Conservation (phyloP, 2,329 filamentous ascomycete species). For the Aureobasidium sp. region DNA sequence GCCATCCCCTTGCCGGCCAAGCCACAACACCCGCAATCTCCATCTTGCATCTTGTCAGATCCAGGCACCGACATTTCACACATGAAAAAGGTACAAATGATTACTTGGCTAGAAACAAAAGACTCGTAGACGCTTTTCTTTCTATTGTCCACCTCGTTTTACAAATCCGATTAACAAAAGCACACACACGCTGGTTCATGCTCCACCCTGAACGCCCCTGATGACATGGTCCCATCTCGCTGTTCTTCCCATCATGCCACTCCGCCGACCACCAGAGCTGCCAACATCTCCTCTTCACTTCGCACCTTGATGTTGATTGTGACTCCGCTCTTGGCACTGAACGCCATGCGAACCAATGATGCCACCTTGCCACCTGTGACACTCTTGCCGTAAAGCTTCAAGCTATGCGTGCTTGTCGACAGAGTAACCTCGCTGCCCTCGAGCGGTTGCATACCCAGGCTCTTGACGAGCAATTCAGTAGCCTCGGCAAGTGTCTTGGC, state of each 20-base stretch:
- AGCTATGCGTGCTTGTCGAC: slow-evolving; percentile 81
- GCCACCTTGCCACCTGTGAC: slow-evolving; percentile 84
- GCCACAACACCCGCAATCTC: neutral
- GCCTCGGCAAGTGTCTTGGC: slow-evolving; percentile 95
- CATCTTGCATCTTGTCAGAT: too few species aligned
- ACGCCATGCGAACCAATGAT: slow-evolving; percentile 85
- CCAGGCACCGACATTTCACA: too few species aligned
- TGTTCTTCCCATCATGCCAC: slow-evolving; percentile 58
- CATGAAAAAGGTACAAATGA: slow-evolving; percentile 19
- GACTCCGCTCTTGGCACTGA: slow-evolving; percentile 82
- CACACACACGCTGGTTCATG: slow-evolving; percentile 14
- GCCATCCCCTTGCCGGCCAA: neutral
- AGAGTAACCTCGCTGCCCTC: slow-evolving; percentile 90
- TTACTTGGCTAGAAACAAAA: neutral
- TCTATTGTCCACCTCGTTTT: slow-evolving; percentile 1
- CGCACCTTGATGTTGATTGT: slow-evolving; percentile 92
- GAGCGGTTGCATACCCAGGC: slow-evolving; percentile 83
- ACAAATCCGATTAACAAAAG: slow-evolving; percentile 3
- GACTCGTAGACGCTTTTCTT: slow-evolving; percentile 13
- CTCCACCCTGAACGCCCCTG: slow-evolving; percentile 12
- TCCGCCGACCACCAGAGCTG: slow-evolving; percentile 73
- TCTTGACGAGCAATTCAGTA: slow-evolving; percentile 80
- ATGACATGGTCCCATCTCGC: neutral
- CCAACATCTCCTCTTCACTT: slow-evolving; percentile 87
- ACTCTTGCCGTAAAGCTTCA: slow-evolving; percentile 95